Conservation (phyloP, 2,329 filamentous ascomycete species). For the Trichoderma breve region DNA sequence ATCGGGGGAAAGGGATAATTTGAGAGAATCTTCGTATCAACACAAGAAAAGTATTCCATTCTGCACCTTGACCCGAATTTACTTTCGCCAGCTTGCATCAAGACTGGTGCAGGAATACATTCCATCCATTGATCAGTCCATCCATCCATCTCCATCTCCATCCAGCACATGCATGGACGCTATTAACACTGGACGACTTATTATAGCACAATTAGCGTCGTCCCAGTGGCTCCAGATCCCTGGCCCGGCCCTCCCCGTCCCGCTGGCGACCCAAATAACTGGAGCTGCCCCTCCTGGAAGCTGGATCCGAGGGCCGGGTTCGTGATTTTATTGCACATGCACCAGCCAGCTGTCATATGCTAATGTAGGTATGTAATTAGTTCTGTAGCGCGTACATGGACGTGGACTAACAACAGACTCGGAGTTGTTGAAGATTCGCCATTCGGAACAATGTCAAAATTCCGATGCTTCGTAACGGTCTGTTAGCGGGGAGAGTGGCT, state of each 20-base stretch:
- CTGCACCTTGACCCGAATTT: not conserved
- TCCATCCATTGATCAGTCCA: not conserved
- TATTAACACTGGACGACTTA: not conserved
- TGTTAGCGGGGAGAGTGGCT: not conserved
- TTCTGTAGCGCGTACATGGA: not conserved
- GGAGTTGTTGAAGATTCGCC: not conserved
- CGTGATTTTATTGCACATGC: not conserved
- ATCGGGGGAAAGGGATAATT: not conserved
- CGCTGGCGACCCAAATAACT: not conserved
- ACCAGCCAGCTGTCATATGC: not conserved
- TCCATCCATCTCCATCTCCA: not conserved
- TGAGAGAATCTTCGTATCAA: not conserved
- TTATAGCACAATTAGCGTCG: not conserved
- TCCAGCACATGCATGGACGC: not conserved
- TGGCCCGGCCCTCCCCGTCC: slow-evolving; percentile 11
- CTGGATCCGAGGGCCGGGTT: not conserved
- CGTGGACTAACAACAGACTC: not conserved
- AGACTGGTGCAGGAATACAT: not conserved
- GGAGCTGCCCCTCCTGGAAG: slow-evolving; percentile 3
- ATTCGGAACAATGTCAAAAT: not conserved
- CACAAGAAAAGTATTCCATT: not conserved
- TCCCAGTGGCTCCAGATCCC: not conserved
- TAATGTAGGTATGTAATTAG: not conserved
- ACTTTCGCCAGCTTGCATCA: not conserved
- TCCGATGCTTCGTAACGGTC: not conserved